Evolutionary conservation across 129 eudicot species (phyloP).

Genomic region (Flaveria trinervia): DNA sequence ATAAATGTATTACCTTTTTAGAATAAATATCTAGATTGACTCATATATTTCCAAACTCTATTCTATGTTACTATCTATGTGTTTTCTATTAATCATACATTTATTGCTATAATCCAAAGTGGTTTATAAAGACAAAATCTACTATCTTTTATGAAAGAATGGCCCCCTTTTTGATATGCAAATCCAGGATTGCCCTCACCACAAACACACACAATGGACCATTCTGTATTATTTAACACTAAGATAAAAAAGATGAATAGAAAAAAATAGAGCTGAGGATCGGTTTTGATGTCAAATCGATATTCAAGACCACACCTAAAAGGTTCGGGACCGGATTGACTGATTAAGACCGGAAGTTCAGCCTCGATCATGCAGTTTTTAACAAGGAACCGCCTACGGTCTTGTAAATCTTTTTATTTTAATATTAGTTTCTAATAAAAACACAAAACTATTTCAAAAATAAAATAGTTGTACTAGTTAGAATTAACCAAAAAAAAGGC

Average conservation of each 20-base stretch:
- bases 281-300: neutral
- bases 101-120: constrained; percentile 5
- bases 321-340: constrained; percentile 1
- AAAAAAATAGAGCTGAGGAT: neutral
- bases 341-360: constrained; percentile 1
- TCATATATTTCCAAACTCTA: neutral
- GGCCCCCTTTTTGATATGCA: constrained; percentile 38
- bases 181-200: constrained; percentile 41
- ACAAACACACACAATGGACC: constrained; percentile 37
- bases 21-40: constrained; percentile 6
- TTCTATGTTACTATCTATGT: neutral
- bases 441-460: no score
- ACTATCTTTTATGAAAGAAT: constrained; percentile 27
- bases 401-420: neutral
- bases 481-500: no score
- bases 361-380: neutral
- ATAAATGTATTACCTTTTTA: neutral
- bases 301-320: constrained; percentile 1
- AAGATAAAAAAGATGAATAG: neutral
- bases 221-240: constrained; percentile 10
- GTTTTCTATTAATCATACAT: neutral
- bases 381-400: neutral
- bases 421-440: no score
- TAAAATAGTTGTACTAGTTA: no score
- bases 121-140: constrained; percentile 25